Base-by-base conservation (phyloP, 306 rosid genomes). In the Glycine tomentella region DNA sequence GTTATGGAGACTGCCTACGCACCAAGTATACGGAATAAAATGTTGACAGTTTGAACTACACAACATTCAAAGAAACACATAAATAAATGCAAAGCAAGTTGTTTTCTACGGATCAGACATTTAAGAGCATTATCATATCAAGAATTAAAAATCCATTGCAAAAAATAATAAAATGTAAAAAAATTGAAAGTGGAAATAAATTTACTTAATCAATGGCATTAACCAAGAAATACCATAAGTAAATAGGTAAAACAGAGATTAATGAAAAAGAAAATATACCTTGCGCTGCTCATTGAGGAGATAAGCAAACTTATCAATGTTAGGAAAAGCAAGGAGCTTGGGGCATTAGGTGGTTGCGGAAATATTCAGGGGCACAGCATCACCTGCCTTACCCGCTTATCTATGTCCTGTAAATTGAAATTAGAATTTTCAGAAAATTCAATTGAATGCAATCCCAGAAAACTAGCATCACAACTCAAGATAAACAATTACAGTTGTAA, bases 281-380 rank as follows among this genome's bases (percentile, higher is more conserved):
- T 87, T 89, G 80, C 90, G 92, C 78, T 95, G 97, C 78, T 92
- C 91, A 1, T 72, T 84, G 65, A 95, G 76, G 58, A 95, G 95
- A 88, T 84, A 82, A 7, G 92, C 92, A 85, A 91, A 95, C 87
- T 92, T 92, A 70, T 95, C 95, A 69, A 91, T 91, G 81, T 95
- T 95, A 44, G 97, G 98, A 16, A 92, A 97, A 48, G 97, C 97
- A 1, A 95, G 88, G 81, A 95, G 86, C 86, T 95, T 92, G 52
- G 52, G 98, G 98, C 98, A 95, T 92, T 79, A 95, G 89, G 70
- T 92, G 95, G 85, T 95, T 95, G 73, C 97, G 95, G 57, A 95
- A 95, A 91, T 77, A 87, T 57, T 97, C 98, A 0, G 97, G 97
- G 17, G 97, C 95, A 68, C 97, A 0, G 91, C 90, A 82, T 94